A percentile compares a stretch with the other conserved stretches of the same genome.
phyloP scores from a whole-genome alignment of 257 asterid species.

The Scutellaria galericulata region DNA sequence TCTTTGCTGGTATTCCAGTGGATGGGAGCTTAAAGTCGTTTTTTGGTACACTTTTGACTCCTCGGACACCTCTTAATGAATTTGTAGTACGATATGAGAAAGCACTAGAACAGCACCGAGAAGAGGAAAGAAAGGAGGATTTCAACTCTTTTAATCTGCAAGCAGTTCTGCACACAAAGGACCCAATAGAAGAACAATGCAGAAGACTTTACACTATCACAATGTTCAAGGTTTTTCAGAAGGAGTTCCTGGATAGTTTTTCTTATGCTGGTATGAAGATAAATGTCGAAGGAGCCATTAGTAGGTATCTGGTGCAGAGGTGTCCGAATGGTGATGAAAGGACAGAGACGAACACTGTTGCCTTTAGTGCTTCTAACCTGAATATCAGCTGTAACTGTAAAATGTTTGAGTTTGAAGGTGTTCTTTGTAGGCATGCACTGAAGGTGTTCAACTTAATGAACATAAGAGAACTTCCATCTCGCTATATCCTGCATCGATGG shows the following conservation, averaged over 20 bases:
- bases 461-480: conserved; percentile 85
- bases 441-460: conserved; percentile 88
- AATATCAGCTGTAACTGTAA: conserved; percentile 87
- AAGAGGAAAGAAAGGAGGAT: conserved; percentile 90
- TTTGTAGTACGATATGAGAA: conserved; percentile 72
- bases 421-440: conserved; percentile 84
- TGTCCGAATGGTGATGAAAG: conserved; percentile 81
- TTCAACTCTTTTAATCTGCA: conserved; percentile 75
- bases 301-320: conserved; percentile 84
- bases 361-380: conserved; percentile 80
- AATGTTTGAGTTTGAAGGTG: conserved; percentile 93
- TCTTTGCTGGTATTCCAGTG: conserved; percentile 88
- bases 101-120: conserved; percentile 74
- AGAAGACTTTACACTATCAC: conserved; percentile 76
- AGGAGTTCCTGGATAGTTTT: conserved; percentile 89
- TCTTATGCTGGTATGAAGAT: conserved; percentile 81
- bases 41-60: conserved; percentile 61
- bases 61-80: conserved; percentile 68
- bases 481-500: conserved; percentile 87
- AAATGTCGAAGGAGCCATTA: conserved; percentile 84
- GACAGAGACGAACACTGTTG: conserved; percentile 63
- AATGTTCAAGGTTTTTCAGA: conserved; percentile 87
- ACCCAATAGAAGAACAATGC: conserved; percentile 94
- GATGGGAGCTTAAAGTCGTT: conserved; percentile 80
- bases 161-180: conserved; percentile 81